Evolutionary conservation across 352 stramenopile genomes (phyloP).

Genomic region (Phytophthora cryptogea): DNA sequence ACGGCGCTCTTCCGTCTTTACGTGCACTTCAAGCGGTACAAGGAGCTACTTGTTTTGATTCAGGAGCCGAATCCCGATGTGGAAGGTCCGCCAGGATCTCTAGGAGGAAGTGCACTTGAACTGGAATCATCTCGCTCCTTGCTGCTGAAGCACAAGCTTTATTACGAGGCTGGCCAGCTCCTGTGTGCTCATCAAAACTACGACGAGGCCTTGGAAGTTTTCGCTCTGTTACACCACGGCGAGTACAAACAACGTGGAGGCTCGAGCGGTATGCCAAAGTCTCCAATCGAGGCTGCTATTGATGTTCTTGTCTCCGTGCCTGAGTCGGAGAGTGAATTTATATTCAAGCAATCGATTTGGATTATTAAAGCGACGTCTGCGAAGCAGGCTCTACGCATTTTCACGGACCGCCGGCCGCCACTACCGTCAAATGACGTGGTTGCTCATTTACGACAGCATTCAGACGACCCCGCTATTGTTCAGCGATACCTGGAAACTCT

Average conservation of each 20-base stretch:
- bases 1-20: constrained; percentile 85
- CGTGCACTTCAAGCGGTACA: constrained; percentile 77
- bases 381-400: constrained; percentile 83
- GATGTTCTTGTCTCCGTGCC: constrained; percentile 84
- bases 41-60: constrained; percentile 78
- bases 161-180: constrained; percentile 80
- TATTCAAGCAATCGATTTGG: constrained; percentile 89
- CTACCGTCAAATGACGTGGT: constrained; percentile 82
- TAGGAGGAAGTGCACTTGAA: constrained; percentile 61
- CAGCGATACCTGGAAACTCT: constrained; percentile 85
- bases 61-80: constrained; percentile 68
- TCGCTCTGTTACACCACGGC: constrained; percentile 73
- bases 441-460: constrained; percentile 75
- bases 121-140: constrained; percentile 69
- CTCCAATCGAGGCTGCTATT: constrained; percentile 88
- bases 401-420: constrained; percentile 73
- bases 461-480: constrained; percentile 70
- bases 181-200: constrained; percentile 70
- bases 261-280: constrained; percentile 78
- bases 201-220: constrained; percentile 82
- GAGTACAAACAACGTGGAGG: constrained; percentile 77
- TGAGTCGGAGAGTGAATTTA: constrained; percentile 80
- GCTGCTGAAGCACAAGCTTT: constrained; percentile 75
- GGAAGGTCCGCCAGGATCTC: constrained; percentile 35
- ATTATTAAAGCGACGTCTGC: constrained; percentile 77